Base-by-base conservation (phyloP, 768 basidiomycete species). In the Trametes meyenii region DNA sequence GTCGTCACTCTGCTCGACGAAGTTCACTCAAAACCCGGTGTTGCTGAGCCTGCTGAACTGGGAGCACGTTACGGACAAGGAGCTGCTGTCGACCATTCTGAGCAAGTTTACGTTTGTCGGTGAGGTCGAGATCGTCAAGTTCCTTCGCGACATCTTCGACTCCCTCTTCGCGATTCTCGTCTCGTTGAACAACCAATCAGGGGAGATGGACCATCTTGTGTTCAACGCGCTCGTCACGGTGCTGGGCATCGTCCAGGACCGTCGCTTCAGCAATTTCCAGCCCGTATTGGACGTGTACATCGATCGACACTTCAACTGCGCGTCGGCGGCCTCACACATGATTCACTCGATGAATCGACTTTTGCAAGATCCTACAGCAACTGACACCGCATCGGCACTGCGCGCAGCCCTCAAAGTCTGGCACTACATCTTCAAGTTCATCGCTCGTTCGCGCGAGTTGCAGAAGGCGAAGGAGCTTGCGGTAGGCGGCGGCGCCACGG, bases 361-460 rank as follows among this genome's bases (percentile, higher is more conserved):
- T 14, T 79, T 98, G 42, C 78, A 78, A 38, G 84, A 89, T 67
- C 92, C 93, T 13, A 85, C 87, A 0, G 83, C 85, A 21, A 76
- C 79, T 10, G 90, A 92, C 23, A 85, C 83, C 3, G 94, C 90
- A 0, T 87, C 90, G 17, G 83, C 85, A 5, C 81, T 98, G 57
- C 87, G 96, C 36, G 87, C 93, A 12, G 91, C 95, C 16, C 79
- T 98, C 62, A 98, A 98, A 73, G 96, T 98, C 33, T 96, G 94
- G 94, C 90, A 94, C 70, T 94, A 96, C 70, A 87, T 98, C 67
- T 93, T 98, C 85, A 92, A 92, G 72, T 93, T 98, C 75, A 90
- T 97, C 69, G 86, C 91, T 16, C 84, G 92, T n/a, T 89, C 95
- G 2, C 81, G 95, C 38, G 93, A 94, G 68, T 73, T 96, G 46